Conservation (phyloP, 805 yeast genomes). For the Metschnikowia vanudenii region DNA sequence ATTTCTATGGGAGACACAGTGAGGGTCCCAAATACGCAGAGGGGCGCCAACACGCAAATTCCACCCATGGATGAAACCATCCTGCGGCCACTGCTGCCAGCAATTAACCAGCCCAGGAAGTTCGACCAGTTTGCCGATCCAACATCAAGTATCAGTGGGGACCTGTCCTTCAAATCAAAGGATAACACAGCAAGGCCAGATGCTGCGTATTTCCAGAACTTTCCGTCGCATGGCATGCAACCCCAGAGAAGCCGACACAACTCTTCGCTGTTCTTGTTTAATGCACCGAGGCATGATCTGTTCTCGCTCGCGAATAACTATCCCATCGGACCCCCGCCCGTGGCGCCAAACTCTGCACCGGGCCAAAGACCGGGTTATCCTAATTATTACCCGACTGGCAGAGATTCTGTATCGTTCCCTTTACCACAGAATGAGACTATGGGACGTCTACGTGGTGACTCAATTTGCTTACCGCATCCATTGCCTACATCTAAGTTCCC, state of each 20-base stretch:
- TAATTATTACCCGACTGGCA: slow-evolving; percentile 19
- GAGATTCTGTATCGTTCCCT: slow-evolving; percentile 19
- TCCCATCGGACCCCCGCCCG: slow-evolving; percentile 14
- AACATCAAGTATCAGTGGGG: neutral
- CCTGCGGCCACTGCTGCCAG: slow-evolving; percentile 17
- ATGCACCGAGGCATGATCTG: slow-evolving; percentile 32
- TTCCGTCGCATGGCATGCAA: slow-evolving; percentile 8
- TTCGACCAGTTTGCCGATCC: slow-evolving; percentile 14
- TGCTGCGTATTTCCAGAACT: slow-evolving; percentile 9
- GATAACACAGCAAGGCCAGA: slow-evolving; percentile 15
- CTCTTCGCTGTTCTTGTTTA: slow-evolving; percentile 24
- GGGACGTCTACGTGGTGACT: slow-evolving; percentile 37
- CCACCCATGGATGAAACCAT: slow-evolving; percentile 4
- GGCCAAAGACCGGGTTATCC: slow-evolving; percentile 13
- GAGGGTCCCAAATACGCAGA: slow-evolving; percentile 10
- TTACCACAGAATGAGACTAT: slow-evolving; percentile 10
- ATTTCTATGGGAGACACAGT: slow-evolving; percentile 18
- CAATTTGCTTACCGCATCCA: slow-evolving; percentile 40
- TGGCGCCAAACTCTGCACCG: slow-evolving; percentile 3
- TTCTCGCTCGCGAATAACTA: slow-evolving; percentile 26
- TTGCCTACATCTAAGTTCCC: slow-evolving; percentile 12
- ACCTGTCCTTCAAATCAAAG: slow-evolving; percentile 6
- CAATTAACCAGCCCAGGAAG: slow-evolving; percentile 17
- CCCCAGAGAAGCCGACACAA: slow-evolving; percentile 14
- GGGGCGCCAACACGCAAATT: neutral